Base-by-base conservation (phyloP, 306 rosid genomes). In the Neltuma alba region DNA sequence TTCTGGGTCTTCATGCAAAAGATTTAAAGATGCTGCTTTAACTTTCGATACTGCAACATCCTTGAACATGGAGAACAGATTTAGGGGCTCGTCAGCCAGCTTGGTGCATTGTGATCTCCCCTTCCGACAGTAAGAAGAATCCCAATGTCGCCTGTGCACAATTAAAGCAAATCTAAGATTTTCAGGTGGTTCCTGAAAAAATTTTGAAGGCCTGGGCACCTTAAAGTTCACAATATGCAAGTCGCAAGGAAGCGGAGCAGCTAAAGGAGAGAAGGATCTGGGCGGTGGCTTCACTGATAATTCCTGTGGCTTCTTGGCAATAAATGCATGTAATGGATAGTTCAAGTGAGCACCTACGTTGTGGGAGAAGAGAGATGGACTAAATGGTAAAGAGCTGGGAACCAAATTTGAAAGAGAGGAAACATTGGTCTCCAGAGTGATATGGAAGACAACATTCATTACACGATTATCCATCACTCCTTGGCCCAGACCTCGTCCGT, bases 401-500 rank as follows among this genome's bases (percentile, higher is more conserved):
- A 66, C 87, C 48, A 88, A 86, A 76, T 82, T 88, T 80, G 85
- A 47, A 50, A 67, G 52, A 50, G 91, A 37, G 34, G 99, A 95
- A 80, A 93, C 73, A 75, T 90, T 95, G 41, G 94, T 34, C 75
- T 95, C 99, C 47, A 87, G 7, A 2, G 89, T 83, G 61, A 93
- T 81, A 90, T 95, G 99, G 87, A 95, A 95, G 86, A 93, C 79
- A 33, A 93, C 92, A 68, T 91, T 93, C 92, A 91, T 82, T 14
- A 87, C 88, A 15, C 93, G 99, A 83, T 95, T 95, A 82, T 95
- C 99, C 89, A 78, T 89, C 89, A 95, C 97, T 79, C 97, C 99
- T 89, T 95, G 99, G 77, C 99, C 99, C 0, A 95, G 87, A 71
- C 99, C 99, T 63, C 99, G 98, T 7, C 97, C 99, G 50, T 95